Conservation (phyloP, 176 grass and related monocot species). For the Alopecurus myosuroides region DNA sequence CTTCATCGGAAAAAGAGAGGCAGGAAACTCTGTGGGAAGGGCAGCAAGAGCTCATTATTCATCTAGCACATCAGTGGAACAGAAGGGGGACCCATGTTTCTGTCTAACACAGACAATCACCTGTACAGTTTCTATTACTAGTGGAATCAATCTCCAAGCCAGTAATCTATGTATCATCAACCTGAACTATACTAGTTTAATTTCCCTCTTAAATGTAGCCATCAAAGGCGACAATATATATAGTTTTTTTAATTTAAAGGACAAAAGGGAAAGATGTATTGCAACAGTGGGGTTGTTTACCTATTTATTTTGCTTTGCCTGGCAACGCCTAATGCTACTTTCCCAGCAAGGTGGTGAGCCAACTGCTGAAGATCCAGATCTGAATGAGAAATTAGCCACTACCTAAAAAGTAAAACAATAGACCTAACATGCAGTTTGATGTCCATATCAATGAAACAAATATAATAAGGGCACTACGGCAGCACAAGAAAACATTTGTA, state of each 20-base stretch:
- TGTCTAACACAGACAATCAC: neutral
- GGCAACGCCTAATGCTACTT: neutral
- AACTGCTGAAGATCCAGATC: constrained; percentile 27
- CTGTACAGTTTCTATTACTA: neutral
- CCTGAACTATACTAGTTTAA: neutral
- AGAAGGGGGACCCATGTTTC: neutral
- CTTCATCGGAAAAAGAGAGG: no score
- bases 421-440: constrained; percentile 30
- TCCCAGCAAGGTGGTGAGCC: constrained; percentile 31
- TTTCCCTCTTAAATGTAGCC: neutral
- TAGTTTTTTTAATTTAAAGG: neutral
- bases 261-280: neutral
- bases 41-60: neutral
- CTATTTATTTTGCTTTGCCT: neutral
- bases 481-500: neutral
- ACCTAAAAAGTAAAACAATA: constrained; percentile 20
- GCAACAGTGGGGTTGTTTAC: constrained; percentile 1
- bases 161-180: neutral
- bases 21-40: neutral
- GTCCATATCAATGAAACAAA: constrained; percentile 1
- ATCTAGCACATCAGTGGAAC: neutral
- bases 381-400: neutral
- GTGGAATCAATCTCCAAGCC: neutral
- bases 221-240: neutral
- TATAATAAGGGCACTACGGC: constrained; percentile 12